A percentile compares a stretch with the other conserved stretches of the same genome.
Conservation (phyloP, 2,329 filamentous ascomycete genomes). For the Neopestalotiopsis sp. region DNA sequence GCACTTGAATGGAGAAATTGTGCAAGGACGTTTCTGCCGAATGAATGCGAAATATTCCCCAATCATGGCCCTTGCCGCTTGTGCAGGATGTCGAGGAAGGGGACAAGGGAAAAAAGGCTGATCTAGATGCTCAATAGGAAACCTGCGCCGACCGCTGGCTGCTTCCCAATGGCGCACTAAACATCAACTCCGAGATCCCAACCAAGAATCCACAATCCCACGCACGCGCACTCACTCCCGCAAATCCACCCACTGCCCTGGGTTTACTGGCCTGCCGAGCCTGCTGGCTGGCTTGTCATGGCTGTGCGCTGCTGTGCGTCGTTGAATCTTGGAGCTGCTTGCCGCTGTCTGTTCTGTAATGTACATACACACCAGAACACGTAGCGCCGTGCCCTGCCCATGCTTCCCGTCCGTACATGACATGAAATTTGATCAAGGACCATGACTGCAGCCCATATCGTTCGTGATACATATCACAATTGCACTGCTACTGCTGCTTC, state of each 20-base stretch:
- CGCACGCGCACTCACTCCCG: neutral
- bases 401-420: constrained; percentile 2
- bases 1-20: neutral
- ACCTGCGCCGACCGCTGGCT: constrained; percentile 17
- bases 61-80: constrained; percentile 3
- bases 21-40: constrained; percentile 12
- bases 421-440: neutral
- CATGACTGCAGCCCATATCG: neutral
- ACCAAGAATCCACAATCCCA: too few species aligned
- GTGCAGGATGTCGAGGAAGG: neutral
- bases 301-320: neutral
- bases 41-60: constrained; percentile 19
- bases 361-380: neutral
- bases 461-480: neutral
- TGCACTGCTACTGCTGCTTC: neutral
- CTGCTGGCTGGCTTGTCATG: neutral
- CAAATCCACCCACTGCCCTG: neutral
- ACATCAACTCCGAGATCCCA: neutral
- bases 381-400: neutral
- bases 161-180: neutral
- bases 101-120: constrained; percentile 18
- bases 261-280: neutral
- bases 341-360: neutral
- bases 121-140: constrained; percentile 25
- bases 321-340: too few species aligned